Base-by-base conservation (phyloP, 768 basidiomycete genomes). In the Crucibulum laeve region DNA sequence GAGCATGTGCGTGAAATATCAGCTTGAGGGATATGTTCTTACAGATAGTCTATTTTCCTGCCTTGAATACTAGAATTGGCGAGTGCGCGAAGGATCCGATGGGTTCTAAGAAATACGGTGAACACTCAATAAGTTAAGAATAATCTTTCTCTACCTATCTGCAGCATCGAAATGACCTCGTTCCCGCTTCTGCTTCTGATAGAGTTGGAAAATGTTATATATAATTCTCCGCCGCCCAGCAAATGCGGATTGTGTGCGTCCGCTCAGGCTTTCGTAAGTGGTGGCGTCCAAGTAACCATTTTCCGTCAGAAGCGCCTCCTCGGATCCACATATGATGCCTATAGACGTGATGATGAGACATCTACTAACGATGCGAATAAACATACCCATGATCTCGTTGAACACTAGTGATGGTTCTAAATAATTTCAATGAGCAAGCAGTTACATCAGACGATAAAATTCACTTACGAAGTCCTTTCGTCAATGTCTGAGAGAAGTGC, bases 291-390 rank as follows among this genome's bases (percentile, higher is more conserved):
- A 62, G 54, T 61, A 70, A 2, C 73, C 60, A 3, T 56, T 49
- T 2, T 53, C 55, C 40, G 51, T 60, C 0, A 43, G 43, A 5
- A 79, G 44, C 0, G 82, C 64, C 36, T 63, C 61, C 53, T 86
- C 82, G 0, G 84, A 84, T n/a, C 86, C 85, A 52, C 78, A 74
- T 47, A 88, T 80, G 5, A 82, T 74, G 23, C 84, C 84, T 74
- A 22, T 5, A 17, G 25, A 53, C 64, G n/a, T 43, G n/a, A n/a
- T n/a, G n/a, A n/a, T n/a, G n/a, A n/a, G n/a, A n/a, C n/a, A n/a
- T n/a, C n/a, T n/a, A n/a, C n/a, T n/a, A n/a, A n/a, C n/a, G n/a
- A n/a, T n/a, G n/a, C n/a, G n/a, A n/a, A n/a, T n/a, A n/a, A n/a
- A n/a, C n/a, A n/a, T 36, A 77, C 84, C 84, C 45, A 87, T 70